phyloP scores from a whole-genome alignment of 352 stramenopile species.

The Lagenidium sp. region DNA sequence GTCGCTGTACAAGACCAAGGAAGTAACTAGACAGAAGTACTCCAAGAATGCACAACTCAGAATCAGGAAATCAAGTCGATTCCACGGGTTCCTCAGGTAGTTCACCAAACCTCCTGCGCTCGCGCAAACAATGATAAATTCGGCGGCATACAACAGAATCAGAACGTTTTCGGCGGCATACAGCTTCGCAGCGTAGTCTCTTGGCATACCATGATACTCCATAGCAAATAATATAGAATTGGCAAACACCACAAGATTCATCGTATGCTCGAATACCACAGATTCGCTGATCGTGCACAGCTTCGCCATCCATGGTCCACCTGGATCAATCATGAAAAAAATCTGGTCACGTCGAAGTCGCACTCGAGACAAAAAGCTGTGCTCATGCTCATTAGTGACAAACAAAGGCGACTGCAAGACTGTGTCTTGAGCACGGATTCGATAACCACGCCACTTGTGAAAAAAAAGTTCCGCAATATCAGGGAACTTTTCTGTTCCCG shows the following conservation, averaged over 20 bases:
- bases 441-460: conserved; percentile 27
- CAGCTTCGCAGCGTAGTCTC: conserved; percentile 38
- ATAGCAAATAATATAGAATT: conserved; percentile 73
- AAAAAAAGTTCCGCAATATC: conserved; percentile 41
- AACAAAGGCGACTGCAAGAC: conserved; percentile 48
- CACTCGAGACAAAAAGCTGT: conserved; percentile 50
- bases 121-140: conserved; percentile 57
- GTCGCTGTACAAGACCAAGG: conserved; percentile 50
- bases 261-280: conserved; percentile 59
- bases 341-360: conserved; percentile 46
- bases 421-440: conserved; percentile 15
- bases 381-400: conserved; percentile 29
- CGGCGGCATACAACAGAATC: conserved; percentile 57
- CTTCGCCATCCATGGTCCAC: conserved; percentile 34
- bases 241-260: conserved; percentile 65
- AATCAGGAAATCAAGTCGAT: conserved; percentile 68
- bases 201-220: conserved; percentile 66
- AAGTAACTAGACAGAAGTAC: conserved; percentile 45
- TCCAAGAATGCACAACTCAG: conserved; percentile 57
- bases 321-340: conserved; percentile 53
- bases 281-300: conserved; percentile 43
- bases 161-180: conserved; percentile 59
- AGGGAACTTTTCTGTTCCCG: conserved; percentile 42
- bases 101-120: conserved; percentile 39
- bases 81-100: conserved; percentile 78